These are phyloP conservation scores for Aquilaria yunnanensis DNA, from an alignment of 345 rosid species.

Conservation along the genomic window DNA sequence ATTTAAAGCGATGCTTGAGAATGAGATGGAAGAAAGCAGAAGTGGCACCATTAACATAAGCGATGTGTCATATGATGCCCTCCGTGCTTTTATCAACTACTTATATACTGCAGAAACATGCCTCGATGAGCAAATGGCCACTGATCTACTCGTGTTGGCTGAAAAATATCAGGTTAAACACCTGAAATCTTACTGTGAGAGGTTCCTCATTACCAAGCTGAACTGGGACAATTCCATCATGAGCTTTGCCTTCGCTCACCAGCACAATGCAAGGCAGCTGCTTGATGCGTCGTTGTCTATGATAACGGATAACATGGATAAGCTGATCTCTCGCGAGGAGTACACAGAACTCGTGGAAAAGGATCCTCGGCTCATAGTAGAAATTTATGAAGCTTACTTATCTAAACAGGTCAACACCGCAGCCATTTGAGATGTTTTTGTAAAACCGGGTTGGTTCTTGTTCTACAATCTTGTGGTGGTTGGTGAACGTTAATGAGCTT, in stretches of 20 bases:
- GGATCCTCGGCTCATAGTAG: constrained; percentile 70
- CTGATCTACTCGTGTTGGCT: constrained; percentile 71
- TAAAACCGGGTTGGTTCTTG: constrained; percentile 1
- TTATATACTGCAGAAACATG: constrained; percentile 77
- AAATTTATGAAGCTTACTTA: constrained; percentile 72
- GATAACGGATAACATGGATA: constrained; percentile 78
- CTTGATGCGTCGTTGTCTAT: constrained; percentile 55
- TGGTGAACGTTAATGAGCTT: background rate
- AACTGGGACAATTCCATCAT: constrained; percentile 69
- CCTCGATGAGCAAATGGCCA: constrained; percentile 76
- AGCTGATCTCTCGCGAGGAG: constrained; percentile 57
- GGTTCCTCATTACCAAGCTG: constrained; percentile 60
- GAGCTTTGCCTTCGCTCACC: constrained; percentile 81
- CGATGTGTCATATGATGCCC: constrained; percentile 62
- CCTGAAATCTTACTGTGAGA: constrained; percentile 75
- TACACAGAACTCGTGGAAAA: constrained; percentile 69
- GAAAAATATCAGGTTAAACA: constrained; percentile 83
- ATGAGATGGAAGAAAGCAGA: constrained; percentile 80
- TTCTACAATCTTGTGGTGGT: too few species aligned
- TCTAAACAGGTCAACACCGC: constrained; percentile 69
- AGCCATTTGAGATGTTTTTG: constrained; percentile 31
- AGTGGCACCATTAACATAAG: constrained; percentile 78
- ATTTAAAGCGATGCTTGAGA: constrained; percentile 82
- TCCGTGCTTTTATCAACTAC: constrained; percentile 53
- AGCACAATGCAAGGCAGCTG: constrained; percentile 66